Base-by-base conservation (phyloP, 306 rosid species). In the Pterocarpus macrocarpus region DNA sequence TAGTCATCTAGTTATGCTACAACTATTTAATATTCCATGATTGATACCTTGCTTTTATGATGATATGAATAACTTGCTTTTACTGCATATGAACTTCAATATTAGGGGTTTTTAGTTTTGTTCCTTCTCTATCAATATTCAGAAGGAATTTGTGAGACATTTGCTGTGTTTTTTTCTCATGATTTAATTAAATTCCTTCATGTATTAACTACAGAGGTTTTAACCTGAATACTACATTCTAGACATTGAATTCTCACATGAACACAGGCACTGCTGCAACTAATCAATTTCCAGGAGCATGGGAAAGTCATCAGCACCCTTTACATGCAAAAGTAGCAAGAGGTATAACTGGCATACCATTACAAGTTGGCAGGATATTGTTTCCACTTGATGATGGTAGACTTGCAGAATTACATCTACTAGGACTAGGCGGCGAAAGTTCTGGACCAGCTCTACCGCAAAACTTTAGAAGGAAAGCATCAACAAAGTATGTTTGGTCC, bases 251-350 rank as follows among this genome's bases (percentile, higher is more conserved):
- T 38, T 82, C 47, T 77, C 75, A 50, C 68, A 68, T 85, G 82
- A 84, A 75, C 41, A 76, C 83, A 94, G 97, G 91, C 17, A 75
- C 68, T 71, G 81, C 57, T 82, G 90, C 62, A 44, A 87, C 87
- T 70, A 81, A 77, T 71, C 89, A 83, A 73, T 75, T 73, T 71
- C 68, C 78, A 36, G 95, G 85, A 81, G 68, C 81, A 78, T 95
- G 98, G 98, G 86, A 79, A 61, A 88, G 34, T 76, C 98, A 95
- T 89, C 64, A 58, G 52, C 94, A 95, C 86, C 98, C 97, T 4
- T 63, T 85, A 73, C 86, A 95, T 75, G 91, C 95, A 55, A 95
- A 90, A 82, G 94, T 59, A 67, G 97, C 98, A 55, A 95, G 92
- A 89, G 95, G 95, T 28, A 64, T 86, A 87, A 10, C 81, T 57